Evolutionary conservation across 2,329 filamentous ascomycete species (phyloP).

Genomic region (Microdochium paspali): DNA sequence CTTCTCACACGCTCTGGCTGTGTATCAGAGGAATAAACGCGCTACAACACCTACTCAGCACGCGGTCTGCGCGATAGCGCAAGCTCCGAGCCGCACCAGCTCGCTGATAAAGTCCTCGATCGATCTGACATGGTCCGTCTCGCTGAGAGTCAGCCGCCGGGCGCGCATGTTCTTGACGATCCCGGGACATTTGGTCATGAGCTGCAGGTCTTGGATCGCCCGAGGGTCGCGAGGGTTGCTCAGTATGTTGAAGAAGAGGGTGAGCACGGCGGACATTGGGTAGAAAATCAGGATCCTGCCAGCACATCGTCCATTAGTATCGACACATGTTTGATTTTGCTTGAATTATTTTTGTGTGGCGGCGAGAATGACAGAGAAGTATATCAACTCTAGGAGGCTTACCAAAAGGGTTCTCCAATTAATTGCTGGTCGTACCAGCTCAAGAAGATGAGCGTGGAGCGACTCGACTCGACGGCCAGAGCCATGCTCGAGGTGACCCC

Average conservation of each 20-base stretch:
- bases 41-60: no score
- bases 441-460: constrained; percentile 42
- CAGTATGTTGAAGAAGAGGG: constrained; percentile 45
- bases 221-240: constrained; percentile 32
- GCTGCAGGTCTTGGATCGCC: constrained; percentile 32
- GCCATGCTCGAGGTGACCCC: constrained; percentile 42
- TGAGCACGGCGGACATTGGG: constrained; percentile 42
- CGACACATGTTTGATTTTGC: no score
- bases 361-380: no score
- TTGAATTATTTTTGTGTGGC: no score
- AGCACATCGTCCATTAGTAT: neutral
- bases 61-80: constrained; percentile 29
- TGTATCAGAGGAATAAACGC: no score
- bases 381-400: constrained; percentile 9
- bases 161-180: constrained; percentile 31
- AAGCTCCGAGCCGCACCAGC: constrained; percentile 22
- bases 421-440: constrained; percentile 30
- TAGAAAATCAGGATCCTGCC: constrained; percentile 46
- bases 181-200: constrained; percentile 30
- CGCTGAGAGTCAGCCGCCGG: constrained; percentile 19
- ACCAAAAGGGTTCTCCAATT: constrained; percentile 40
- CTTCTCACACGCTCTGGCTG: no score
- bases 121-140: constrained; percentile 25
- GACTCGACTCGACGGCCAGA: constrained; percentile 44
- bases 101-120: constrained; percentile 29